A percentile compares a stretch with the other conserved stretches of the same genome.
Evolutionary conservation across 2,329 filamentous ascomycete species (phyloP).

Genomic region (Chrysoporthe cubensis): DNA sequence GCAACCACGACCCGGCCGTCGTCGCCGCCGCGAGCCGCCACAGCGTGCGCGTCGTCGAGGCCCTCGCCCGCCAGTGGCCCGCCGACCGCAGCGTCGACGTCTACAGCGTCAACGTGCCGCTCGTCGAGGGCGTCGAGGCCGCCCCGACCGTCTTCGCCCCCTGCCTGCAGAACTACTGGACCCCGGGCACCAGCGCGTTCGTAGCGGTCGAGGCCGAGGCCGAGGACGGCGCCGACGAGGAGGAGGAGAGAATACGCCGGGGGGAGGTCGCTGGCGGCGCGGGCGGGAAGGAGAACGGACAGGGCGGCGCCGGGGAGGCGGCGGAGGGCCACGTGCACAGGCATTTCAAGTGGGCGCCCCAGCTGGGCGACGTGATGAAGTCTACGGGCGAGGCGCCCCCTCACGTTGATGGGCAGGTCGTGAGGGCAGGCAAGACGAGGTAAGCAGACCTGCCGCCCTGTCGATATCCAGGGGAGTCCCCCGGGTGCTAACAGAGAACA

Average conservation of each 20-base stretch:
- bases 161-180: constrained; percentile 92
- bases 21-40: constrained; percentile 78
- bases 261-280: constrained; percentile 47
- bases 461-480: neutral
- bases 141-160: constrained; percentile 80
- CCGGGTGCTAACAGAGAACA: constrained; percentile 8
- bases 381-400: constrained; percentile 79
- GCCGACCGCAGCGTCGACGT: constrained; percentile 70
- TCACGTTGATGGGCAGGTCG: constrained; percentile 91
- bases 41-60: constrained; percentile 76
- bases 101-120: constrained; percentile 90
- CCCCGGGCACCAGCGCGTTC: constrained; percentile 76
- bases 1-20: constrained; percentile 80
- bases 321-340: constrained; percentile 68
- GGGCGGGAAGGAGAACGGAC: constrained; percentile 34
- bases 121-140: constrained; percentile 74
- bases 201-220: constrained; percentile 72
- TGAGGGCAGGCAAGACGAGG: constrained; percentile 87
- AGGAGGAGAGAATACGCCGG: constrained; percentile 75
- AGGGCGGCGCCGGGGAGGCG: constrained; percentile 38
- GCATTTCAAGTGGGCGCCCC: constrained; percentile 94
- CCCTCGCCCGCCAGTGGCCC: constrained; percentile 76
- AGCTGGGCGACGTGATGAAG: constrained; percentile 83
- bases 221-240: constrained; percentile 67
- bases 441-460: constrained; percentile 44